Base-by-base conservation (phyloP, 495 filamentous ascomycete species). In the Daldinia caldariorum region DNA sequence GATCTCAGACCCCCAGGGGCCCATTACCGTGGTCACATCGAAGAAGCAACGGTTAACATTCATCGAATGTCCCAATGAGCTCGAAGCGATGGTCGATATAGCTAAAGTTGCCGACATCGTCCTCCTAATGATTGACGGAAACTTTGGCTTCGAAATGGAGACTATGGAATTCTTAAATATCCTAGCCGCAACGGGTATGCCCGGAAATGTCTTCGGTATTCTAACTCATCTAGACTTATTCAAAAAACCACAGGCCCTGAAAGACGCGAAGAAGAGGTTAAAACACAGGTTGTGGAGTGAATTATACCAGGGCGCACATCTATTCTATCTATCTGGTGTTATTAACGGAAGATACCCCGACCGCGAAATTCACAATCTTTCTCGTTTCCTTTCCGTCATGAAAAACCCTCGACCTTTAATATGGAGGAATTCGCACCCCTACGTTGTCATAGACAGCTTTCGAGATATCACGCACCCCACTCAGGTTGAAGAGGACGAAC, bases 81-180 rank as follows among this genome's bases (percentile, higher is more conserved):
- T 99, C 54, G 94, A 94, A 34, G 91, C 89, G 60, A 97, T 96
- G 91, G 92, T 99, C 66, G 95, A 99, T 80, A 85, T 97, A 26
- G 90, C 94, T 37, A 99, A 99, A 79, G 91, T 99, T 32, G 94
- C 94, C 22, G 95, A 99, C 76, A 97, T 98, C 69, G 93, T 99
- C 3, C 82, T 99, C 29, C 82, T 99, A 32, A 93, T 99, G 92
- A 98, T 99, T 65, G 95, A 99, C 76, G 96, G 94, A 38, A 97
- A 97, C 80, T 99, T 89, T 76, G 95, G 95, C 2, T 99, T 98
- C 74, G 95, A 99, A 81, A 99, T 99, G 95, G 95, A 99, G 82
- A 99, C 95, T 1, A 98, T 99, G 96, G 95, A 99, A 79, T 99
- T 99, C 71, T 79, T 99, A 74, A 97, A 97, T 72, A 89, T 96